Evolutionary conservation across 208 protist species (phyloP).

Genomic region (Wallacemonas rigidus): DNA sequence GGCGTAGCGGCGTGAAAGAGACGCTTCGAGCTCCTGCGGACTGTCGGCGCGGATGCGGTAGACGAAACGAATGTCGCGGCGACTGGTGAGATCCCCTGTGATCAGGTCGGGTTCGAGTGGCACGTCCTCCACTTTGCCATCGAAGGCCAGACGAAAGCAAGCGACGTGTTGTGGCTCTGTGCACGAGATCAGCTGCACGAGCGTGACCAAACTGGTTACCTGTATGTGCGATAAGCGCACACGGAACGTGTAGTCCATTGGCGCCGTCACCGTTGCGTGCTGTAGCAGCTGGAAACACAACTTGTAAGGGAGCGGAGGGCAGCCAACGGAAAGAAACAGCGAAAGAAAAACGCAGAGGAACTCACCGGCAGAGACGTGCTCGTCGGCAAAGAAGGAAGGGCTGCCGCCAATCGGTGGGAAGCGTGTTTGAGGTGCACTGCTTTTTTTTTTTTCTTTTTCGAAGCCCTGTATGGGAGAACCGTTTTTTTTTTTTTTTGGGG

Average conservation of each 20-base stretch:
- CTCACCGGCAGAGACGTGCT: no score
- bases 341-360: no score
- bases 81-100: background rate
- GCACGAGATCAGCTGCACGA: background rate
- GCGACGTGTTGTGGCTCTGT: conserved; percentile 1
- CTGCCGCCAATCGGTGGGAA: no score
- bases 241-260: conserved; percentile 24
- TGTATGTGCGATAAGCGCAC: conserved; percentile 20
- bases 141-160: conserved; percentile 26
- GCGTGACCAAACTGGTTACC: conserved; percentile 9
- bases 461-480: no score
- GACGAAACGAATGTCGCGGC: background rate
- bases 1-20: conserved; percentile 22
- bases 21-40: conserved; percentile 4
- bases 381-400: no score
- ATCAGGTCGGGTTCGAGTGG: conserved; percentile 14
- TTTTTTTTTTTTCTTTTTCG: no score
- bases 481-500: no score
- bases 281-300: no score
- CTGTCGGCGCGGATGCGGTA: conserved; percentile 24
- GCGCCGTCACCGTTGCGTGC: background rate
- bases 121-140: conserved; percentile 33
- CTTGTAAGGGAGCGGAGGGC: no score
- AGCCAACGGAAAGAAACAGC: no score
- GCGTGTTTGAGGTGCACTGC: no score